Base-by-base conservation (phyloP, 257 asterid genomes). In the Lantana camara region DNA sequence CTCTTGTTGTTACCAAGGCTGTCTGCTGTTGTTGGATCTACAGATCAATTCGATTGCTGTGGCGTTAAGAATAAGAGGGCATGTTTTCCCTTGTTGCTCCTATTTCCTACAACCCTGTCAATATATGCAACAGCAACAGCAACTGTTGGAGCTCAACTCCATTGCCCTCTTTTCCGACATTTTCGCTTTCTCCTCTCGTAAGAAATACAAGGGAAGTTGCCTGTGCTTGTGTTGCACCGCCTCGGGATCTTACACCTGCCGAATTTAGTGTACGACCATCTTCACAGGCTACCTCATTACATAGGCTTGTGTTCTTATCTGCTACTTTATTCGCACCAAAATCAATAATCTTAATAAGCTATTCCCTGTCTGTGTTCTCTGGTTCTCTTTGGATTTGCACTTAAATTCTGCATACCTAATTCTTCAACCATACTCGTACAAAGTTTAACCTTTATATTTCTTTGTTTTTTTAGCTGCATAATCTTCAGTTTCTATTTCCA, bases 201-300 rank as follows among this genome's bases (percentile, higher is more conserved):
- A 74, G 76, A 54, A 75, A 66, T 66, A 85, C 72, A 61, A 60
- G 82, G 79, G n/a, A n/a, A n/a, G 66, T 70, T 68, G 51, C 72
- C 60, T 83, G 93, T 61, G 85, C 91, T 60, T 87, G 81, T 61
- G 77, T 79, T 70, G 85, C 93, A 20, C 81, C 88, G 57, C 75
- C 86, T 29, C 79, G 73, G 68, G 84, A 80, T 51, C 60, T 69
- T 17, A 76, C 62, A 66, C 75, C 81, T 49, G 47, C 82, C 23
- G 74, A 73, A 44, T 76, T 64, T 78, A 59, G 22, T 57, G 95
- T 87, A 75, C 63, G 83, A 30, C 60, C 37, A 23, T 41, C 12
- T 22, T 19, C 10, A 22, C 32, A 49, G 17, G n/a, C 7, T 51
- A 56, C 34, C 6, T 17, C 6, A 15, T 49, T n/a, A 17, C 17